These are phyloP conservation scores for Ceratocystis destructans DNA, from an alignment of 2,329 filamentous ascomycete genomes.

Conservation along the genomic window DNA sequence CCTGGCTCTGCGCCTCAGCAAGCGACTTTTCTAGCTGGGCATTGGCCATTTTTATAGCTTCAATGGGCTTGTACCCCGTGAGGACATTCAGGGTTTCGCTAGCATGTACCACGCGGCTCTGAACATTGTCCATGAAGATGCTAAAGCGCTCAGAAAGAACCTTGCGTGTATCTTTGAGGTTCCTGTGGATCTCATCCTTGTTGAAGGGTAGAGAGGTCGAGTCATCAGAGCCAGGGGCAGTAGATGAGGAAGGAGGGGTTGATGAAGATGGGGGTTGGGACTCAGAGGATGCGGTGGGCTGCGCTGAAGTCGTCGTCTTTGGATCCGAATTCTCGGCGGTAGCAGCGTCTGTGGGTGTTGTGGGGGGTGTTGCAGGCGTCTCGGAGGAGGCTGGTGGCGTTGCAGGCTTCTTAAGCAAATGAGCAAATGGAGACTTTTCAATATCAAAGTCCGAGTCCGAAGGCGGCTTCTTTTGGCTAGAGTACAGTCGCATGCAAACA, in stretches of 20 bases:
- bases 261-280: neutral
- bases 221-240: constrained; percentile 17
- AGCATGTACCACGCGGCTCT: constrained; percentile 70
- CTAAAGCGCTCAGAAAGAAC: constrained; percentile 37
- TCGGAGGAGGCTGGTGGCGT: neutral
- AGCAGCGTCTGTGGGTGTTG: constrained; percentile 1
- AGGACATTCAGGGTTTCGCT: constrained; percentile 84
- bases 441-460: constrained; percentile 12
- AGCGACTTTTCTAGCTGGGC: constrained; percentile 48
- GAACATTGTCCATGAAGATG: constrained; percentile 73
- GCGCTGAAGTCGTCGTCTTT: constrained; percentile 12
- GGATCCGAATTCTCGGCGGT: constrained; percentile 19
- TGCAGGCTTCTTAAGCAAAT: constrained; percentile 14
- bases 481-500: constrained; percentile 11
- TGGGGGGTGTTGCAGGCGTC: neutral
- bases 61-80: constrained; percentile 87
- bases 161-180: constrained; percentile 24
- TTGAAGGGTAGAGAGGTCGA: constrained; percentile 26
- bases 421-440: constrained; percentile 18
- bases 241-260: constrained; percentile 8
- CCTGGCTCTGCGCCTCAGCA: constrained; percentile 44
- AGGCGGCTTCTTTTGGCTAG: constrained; percentile 14
- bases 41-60: constrained; percentile 69
- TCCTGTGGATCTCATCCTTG: constrained; percentile 26
- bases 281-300: constrained; percentile 11